Evolutionary conservation across 768 basidiomycete genomes (phyloP), one percentile per base, ranked within the genome.

Genomic region (Leccinum subtestaceum): DNA sequence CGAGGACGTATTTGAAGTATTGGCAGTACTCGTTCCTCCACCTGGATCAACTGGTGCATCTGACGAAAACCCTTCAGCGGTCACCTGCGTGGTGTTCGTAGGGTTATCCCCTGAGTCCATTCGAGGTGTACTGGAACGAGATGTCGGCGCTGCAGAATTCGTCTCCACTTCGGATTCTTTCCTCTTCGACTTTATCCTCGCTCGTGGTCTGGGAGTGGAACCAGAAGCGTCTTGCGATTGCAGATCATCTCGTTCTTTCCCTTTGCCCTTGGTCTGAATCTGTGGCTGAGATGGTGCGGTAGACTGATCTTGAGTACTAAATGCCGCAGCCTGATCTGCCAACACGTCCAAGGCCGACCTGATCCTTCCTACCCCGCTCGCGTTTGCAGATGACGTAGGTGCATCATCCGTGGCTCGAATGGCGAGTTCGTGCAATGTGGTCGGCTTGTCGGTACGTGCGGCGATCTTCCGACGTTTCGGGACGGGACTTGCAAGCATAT

Each of bases 251-350:
- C 53, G 66, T 47, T 63, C 68, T 34, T 67, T 68, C 15, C 63
- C 70, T 51, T 69, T 71, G 6, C 55, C 70, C 59, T 64, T 64
- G 4, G 43, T 19, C 17, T 51, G 58, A 0, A 36, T 40, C 34
- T 38, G 58, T 0, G 40, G 11, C 29, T 59, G 63, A 15, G 46
- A 23, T 17, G 29, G 51, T 19, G 54, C 15, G 5, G 40, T n/a
- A 5, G 62, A 17, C 56, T 66, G 70, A 61, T 76, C 67, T 65
- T 76, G 60, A 63, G 77, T 68, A 69, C 76, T 71, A 70, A 81
- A 81, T 15, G 74, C 82, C 8, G 85, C 85, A 3, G 89, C 87
- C 67, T 89, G 87, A 63, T 89, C 87, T 1, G 88, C 89, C 34
- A 90, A 74, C 8, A 91, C 87, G 64, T 91, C 87, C 65, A 91